phyloP scores from a whole-genome alignment of 1,284 basidiomycete genomes.

The Marasmius oreades region DNA sequence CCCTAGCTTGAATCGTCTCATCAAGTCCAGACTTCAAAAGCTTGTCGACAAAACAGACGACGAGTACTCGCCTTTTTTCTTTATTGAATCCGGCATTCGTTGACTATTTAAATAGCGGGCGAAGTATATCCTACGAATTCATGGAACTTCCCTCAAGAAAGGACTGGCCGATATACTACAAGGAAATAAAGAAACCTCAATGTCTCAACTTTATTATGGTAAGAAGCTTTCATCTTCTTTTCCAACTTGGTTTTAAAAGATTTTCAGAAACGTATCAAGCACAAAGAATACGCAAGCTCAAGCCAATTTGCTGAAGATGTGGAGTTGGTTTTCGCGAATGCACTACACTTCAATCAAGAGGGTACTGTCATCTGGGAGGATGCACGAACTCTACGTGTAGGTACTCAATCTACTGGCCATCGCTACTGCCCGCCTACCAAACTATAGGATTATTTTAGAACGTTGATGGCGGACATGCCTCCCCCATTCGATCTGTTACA shows the following conservation, averaged over 20 bases:
- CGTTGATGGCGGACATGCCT: slow-evolving; percentile 73
- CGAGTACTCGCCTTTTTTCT: slow-evolving; percentile 37
- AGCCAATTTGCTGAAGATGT: slow-evolving; percentile 82
- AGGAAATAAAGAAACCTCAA: slow-evolving; percentile 78
- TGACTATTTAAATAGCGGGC: slow-evolving; percentile 44
- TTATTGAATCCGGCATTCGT: slow-evolving; percentile 11
- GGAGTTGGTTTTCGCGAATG: slow-evolving; percentile 90
- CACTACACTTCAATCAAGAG: slow-evolving; percentile 77
- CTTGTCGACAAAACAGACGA: slow-evolving; percentile 67
- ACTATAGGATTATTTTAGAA: slow-evolving; percentile 63
- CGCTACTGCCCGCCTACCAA: slow-evolving; percentile 13
- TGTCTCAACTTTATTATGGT: slow-evolving; percentile 81
- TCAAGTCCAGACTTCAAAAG: slow-evolving; percentile 67
- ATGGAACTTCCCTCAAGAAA: slow-evolving; percentile 80
- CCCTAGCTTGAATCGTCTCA: slow-evolving; percentile 57
- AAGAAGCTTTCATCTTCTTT: slow-evolving; percentile 26
- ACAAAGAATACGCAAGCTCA: slow-evolving; percentile 64
- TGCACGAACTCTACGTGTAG: slow-evolving; percentile 59
- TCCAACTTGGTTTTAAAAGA: slow-evolving; percentile 12
- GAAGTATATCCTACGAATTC: slow-evolving; percentile 72
- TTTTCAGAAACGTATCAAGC: slow-evolving; percentile 67
- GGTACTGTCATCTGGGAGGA: slow-evolving; percentile 76
- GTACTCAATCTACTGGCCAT: slow-evolving; percentile 20
- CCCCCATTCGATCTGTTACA: slow-evolving; percentile 56
- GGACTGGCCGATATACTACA: slow-evolving; percentile 84